A percentile compares a stretch with the other conserved stretches of the same genome.
Evolutionary conservation across 2,329 filamentous ascomycete genomes (phyloP).

Genomic region (Diaporthe sp.): DNA sequence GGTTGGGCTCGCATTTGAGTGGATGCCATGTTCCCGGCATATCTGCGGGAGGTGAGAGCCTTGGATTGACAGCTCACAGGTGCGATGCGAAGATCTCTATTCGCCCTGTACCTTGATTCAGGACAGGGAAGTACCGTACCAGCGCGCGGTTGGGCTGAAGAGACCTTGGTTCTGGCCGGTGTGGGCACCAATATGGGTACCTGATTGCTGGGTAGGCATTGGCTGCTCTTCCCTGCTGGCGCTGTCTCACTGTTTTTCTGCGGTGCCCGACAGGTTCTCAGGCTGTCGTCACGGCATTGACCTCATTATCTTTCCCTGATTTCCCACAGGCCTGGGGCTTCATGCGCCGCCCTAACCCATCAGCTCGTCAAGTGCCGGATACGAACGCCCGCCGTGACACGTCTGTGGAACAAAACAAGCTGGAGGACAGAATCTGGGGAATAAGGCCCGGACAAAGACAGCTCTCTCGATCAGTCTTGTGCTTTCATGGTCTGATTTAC

Average conservation of each 20-base stretch:
- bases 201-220: conserved; percentile 5
- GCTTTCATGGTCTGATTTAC: conserved; percentile 31
- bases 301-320: conserved; percentile 10
- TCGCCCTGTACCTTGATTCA: conserved; percentile 19
- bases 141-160: conserved; percentile 10
- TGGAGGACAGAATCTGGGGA: conserved; percentile 28
- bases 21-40: conserved; percentile 23
- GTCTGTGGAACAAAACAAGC: conserved; percentile 20
- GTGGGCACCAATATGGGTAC: conserved; percentile 26
- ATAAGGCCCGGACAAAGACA: background rate
- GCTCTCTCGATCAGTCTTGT: background rate
- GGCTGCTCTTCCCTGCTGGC: conserved; percentile 27
- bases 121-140: conserved; percentile 27
- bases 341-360: conserved; percentile 8
- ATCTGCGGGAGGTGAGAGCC: conserved; percentile 17
- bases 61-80: conserved; percentile 30
- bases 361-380: conserved; percentile 26
- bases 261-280: conserved; percentile 5
- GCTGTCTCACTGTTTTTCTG: background rate
- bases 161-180: conserved; percentile 15
- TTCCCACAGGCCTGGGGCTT: background rate
- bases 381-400: background rate
- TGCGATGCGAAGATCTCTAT: conserved; percentile 1
- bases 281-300: conserved; percentile 27
- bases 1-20: conserved; percentile 11